These are phyloP conservation scores for Pichia exigua DNA, from an alignment of 805 yeast species.

Conservation along the genomic window DNA sequence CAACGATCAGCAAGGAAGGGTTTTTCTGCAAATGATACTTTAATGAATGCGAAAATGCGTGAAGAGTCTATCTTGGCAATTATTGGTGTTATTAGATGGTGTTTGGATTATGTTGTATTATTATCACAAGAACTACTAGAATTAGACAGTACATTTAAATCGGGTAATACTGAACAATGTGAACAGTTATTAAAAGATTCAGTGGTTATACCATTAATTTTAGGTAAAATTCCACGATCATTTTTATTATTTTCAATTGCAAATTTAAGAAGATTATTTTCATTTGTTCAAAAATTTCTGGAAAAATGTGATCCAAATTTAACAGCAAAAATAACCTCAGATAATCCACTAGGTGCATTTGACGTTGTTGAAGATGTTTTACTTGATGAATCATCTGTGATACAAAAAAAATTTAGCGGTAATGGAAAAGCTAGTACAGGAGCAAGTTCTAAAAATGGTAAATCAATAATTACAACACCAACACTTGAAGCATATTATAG, in stretches of 20 bases:
- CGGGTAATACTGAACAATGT: constrained; percentile 16
- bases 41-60: constrained; percentile 34
- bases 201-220: constrained; percentile 48
- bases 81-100: constrained; percentile 82
- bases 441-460: constrained; percentile 9
- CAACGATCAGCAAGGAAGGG: constrained; percentile 50
- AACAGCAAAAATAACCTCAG: constrained; percentile 21
- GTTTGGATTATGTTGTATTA: constrained; percentile 66
- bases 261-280: constrained; percentile 56
- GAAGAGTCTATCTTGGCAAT: constrained; percentile 57
- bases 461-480: constrained; percentile 29
- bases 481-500: constrained; percentile 47
- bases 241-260: constrained; percentile 58
- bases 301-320: constrained; percentile 38
- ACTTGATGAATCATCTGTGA: constrained; percentile 21
- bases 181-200: constrained; percentile 20
- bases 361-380: constrained; percentile 22
- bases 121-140: constrained; percentile 66
- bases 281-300: constrained; percentile 47
- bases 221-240: constrained; percentile 65
- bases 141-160: constrained; percentile 26
- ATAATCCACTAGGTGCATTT: constrained; percentile 27
- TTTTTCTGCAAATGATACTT: constrained; percentile 39
- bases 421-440: constrained; percentile 1
- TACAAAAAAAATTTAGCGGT: constrained; percentile 7